Conservation (phyloP, 768 basidiomycete species). For the Lentinula guzmanii region DNA sequence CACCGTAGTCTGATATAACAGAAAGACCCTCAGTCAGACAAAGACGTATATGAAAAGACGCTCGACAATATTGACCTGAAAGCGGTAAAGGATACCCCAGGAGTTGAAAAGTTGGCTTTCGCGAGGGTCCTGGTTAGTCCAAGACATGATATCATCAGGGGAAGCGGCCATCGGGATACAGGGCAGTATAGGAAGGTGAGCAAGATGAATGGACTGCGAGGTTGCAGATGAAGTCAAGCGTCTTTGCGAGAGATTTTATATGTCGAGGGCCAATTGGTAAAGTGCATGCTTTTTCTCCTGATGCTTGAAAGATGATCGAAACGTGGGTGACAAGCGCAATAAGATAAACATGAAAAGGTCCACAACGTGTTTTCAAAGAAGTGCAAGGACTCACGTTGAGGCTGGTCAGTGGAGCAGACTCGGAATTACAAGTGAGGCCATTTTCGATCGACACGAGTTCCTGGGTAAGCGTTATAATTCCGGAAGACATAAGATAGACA, state of each 20-base stretch:
- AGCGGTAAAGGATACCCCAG: slow-evolving; percentile 78
- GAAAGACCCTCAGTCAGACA: slow-evolving; percentile 16
- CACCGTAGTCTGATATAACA: slow-evolving; percentile 52
- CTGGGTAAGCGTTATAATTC: slow-evolving; percentile 18
- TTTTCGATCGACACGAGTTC: slow-evolving; percentile 68
- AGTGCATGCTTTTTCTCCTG: slow-evolving; percentile 35
- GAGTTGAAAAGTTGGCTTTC: slow-evolving; percentile 79
- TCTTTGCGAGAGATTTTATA: slow-evolving; percentile 48
- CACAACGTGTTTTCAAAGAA: slow-evolving; percentile 67
- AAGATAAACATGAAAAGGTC: slow-evolving; percentile 62
- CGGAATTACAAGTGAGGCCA: slow-evolving; percentile 54
- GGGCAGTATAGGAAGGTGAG: slow-evolving; percentile 13
- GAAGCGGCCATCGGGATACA: slow-evolving; percentile 38
- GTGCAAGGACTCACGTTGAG: slow-evolving; percentile 53
- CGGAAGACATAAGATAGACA: slow-evolving; percentile 13
- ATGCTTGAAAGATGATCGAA: slow-evolving; percentile 64
- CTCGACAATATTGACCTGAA: slow-evolving; percentile 45
- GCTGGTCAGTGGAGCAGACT: slow-evolving; percentile 68
- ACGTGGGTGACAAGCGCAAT: slow-evolving; percentile 67
- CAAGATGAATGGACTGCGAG: slow-evolving; percentile 21
- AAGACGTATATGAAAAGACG: slow-evolving; percentile 9
- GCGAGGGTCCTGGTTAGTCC: slow-evolving; percentile 84
- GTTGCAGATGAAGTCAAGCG: slow-evolving; percentile 20
- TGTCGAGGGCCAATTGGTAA: slow-evolving; percentile 32
- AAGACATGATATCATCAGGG: slow-evolving; percentile 70